These are phyloP conservation scores for Fistulifera pelliculosa DNA, from an alignment of 108 stramenopile species.

Conservation along the genomic window DNA sequence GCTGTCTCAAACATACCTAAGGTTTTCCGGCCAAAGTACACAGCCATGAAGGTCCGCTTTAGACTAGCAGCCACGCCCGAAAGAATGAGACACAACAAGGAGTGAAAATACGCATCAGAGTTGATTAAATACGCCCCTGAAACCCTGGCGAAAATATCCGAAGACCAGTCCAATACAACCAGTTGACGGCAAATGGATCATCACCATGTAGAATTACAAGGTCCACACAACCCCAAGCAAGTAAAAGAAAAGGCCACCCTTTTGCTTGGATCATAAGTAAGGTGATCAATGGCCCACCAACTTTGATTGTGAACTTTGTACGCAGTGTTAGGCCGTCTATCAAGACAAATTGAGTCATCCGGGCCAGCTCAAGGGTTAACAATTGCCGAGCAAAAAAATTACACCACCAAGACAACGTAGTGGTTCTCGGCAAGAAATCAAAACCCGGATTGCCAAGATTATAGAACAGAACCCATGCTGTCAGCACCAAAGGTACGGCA, in stretches of 20 bases:
- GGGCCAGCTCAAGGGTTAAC: slow-evolving; percentile 43
- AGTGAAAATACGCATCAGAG: slow-evolving; percentile 42
- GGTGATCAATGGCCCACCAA: slow-evolving; percentile 54
- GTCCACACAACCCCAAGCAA: slow-evolving; percentile 49
- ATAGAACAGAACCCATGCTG: slow-evolving; percentile 35
- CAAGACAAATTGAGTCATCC: slow-evolving; percentile 45
- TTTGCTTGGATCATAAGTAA: slow-evolving; percentile 61
- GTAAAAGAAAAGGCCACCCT: slow-evolving; percentile 66
- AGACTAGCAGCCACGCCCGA: slow-evolving; percentile 47
- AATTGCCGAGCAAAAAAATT: slow-evolving; percentile 52
- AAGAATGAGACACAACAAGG: slow-evolving; percentile 48
- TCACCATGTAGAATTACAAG: slow-evolving; percentile 47
- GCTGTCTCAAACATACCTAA: slow-evolving; percentile 39
- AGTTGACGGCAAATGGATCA: slow-evolving; percentile 27
- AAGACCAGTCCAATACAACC: slow-evolving; percentile 59
- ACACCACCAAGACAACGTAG: slow-evolving; percentile 61
- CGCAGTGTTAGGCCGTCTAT: slow-evolving; percentile 26
- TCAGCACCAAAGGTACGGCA: slow-evolving; percentile 15
- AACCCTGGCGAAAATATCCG: slow-evolving; percentile 28
- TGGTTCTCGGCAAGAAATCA: slow-evolving; percentile 42
- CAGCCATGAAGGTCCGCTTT: slow-evolving; percentile 54
- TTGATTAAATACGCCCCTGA: slow-evolving; percentile 35
- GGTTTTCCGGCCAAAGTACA: slow-evolving; percentile 47
- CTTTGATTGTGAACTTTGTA: not conserved
- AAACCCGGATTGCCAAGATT: slow-evolving; percentile 60